Evolutionary conservation across 1,284 basidiomycete genomes (phyloP).

Genomic region (Meira miltonrushii): DNA sequence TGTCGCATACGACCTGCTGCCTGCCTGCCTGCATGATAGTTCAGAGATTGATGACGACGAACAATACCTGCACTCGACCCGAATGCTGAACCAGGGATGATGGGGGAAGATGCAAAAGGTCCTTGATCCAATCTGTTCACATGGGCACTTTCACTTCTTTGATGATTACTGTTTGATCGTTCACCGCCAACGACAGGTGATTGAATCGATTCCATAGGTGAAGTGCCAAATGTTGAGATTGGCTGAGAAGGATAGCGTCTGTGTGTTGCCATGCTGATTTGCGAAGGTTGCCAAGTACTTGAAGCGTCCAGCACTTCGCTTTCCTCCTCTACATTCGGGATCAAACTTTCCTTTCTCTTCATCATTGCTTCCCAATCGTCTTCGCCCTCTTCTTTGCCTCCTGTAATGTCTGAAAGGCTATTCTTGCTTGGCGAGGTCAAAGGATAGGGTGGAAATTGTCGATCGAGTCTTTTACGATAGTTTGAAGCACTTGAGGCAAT

Average conservation of each 20-base stretch:
- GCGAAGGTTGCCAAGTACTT: neutral
- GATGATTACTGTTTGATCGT: conserved; percentile 13
- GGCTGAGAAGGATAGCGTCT: conserved; percentile 15
- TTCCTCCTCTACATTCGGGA: conserved; percentile 15
- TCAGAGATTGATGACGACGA: conserved; percentile 41
- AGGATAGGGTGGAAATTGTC: neutral
- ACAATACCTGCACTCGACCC: conserved; percentile 11
- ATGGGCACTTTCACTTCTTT: conserved; percentile 16
- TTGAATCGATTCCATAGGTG: conserved; percentile 14
- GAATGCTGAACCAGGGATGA: conserved; percentile 10
- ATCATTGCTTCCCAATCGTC: conserved; percentile 45
- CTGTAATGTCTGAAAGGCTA: conserved; percentile 39
- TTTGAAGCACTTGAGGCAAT: conserved; percentile 6
- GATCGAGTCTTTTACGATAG: conserved; percentile 2
- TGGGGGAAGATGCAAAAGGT: conserved; percentile 17
- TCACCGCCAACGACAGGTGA: conserved; percentile 10
- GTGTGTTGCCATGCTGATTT: neutral
- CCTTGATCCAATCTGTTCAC: conserved; percentile 17
- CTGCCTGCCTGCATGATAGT: conserved; percentile 24
- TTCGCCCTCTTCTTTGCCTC: conserved; percentile 32
- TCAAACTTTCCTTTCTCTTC: conserved; percentile 20
- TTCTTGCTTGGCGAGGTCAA: conserved; percentile 16
- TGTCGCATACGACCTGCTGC: conserved; percentile 16
- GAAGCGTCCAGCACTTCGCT: neutral
- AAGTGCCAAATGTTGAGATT: conserved; percentile 16